Evolutionary conservation across 306 rosid species (phyloP), one percentile per base, ranked within the genome.

Genomic region (Senna tora): DNA sequence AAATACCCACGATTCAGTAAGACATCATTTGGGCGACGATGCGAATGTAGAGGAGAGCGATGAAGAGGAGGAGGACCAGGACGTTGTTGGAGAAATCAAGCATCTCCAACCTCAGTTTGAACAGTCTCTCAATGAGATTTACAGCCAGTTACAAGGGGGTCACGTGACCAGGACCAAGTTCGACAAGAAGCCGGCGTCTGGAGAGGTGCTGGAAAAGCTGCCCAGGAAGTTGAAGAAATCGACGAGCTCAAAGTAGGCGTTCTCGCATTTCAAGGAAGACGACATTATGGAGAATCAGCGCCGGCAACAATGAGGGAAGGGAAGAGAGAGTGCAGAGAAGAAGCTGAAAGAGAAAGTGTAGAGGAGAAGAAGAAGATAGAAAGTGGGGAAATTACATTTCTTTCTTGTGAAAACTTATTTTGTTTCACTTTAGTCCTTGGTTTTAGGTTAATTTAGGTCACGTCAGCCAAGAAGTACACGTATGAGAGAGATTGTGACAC

Each of bases 141-240:
- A 64, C 91, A 42, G 78, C 49, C 78, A 82, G 67, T 54, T 89
- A 8, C 78, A 80, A 21, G 84, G 86, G 12, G 81, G 38, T 71
- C 83, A 75, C 30, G 80, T 88, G 51, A 17, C 0, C 12, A 36
- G 95, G 53, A 69, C 86, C 5, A 78, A 41, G 17, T 91, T 92
- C 8, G 97, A 91, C 81, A 83, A 96, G 0, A 76, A 66, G 63
- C 92, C 97, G n/a, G 75, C 79, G 0, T 74, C 92, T 4, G 96
- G 92, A 0, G 92, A 85, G 75, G 59, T 84, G 0, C 93, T 87
- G 22, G 58, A 19, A 52, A 88, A 73, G 96, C 85, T 84, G 0
- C 12, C 96, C 36, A 78, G 25, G 85, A 94, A 86, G 89, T 86
- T 91, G 93, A 89, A 77, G 83, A 91, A 91, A 63, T 91, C 99